These are phyloP conservation scores for Adansonia grandidieri DNA, from an alignment of 441 rosid genomes.

Conservation along the genomic window DNA sequence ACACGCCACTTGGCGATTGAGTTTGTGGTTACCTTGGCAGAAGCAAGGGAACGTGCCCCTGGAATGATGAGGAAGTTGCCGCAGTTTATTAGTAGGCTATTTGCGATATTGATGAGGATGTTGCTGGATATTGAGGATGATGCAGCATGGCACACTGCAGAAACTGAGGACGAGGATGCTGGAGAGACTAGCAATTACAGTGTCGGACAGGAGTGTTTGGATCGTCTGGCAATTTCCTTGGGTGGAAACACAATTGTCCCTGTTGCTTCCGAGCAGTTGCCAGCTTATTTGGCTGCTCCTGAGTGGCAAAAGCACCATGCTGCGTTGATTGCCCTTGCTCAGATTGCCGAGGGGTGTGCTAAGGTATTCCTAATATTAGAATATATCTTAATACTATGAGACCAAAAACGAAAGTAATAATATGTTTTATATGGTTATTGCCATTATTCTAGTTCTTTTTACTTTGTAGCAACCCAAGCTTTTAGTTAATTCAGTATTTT, in stretches of 20 bases:
- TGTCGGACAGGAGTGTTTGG: constrained; percentile 97
- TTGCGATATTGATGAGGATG: constrained; percentile 88
- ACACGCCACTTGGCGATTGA: constrained; percentile 91
- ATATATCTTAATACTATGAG: not conserved
- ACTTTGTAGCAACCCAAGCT: too few relatives aligned
- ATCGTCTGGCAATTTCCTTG: constrained; percentile 85
- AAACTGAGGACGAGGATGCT: constrained; percentile 91
- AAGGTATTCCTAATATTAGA: constrained; percentile 45
- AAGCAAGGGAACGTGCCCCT: constrained; percentile 20
- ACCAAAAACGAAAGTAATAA: not conserved
- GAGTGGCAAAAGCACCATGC: constrained; percentile 99
- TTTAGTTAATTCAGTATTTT: not conserved
- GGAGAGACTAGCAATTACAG: constrained; percentile 93
- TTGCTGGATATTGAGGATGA: constrained; percentile 92
- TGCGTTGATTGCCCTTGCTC: constrained; percentile 93
- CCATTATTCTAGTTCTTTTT: not conserved
- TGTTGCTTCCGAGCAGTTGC: constrained; percentile 91
- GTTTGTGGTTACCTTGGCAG: constrained; percentile 69
- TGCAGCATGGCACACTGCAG: constrained; percentile 90
- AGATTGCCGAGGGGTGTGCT: constrained; percentile 99
- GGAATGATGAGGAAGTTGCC: constrained; percentile 93
- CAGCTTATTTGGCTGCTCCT: constrained; percentile 81
- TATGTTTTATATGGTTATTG: not conserved
- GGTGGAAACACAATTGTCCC: constrained; percentile 98
- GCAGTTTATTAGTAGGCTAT: constrained; percentile 86